These are phyloP conservation scores for Penicillium lagena DNA, from an alignment of 495 filamentous ascomycete species.

Conservation along the genomic window DNA sequence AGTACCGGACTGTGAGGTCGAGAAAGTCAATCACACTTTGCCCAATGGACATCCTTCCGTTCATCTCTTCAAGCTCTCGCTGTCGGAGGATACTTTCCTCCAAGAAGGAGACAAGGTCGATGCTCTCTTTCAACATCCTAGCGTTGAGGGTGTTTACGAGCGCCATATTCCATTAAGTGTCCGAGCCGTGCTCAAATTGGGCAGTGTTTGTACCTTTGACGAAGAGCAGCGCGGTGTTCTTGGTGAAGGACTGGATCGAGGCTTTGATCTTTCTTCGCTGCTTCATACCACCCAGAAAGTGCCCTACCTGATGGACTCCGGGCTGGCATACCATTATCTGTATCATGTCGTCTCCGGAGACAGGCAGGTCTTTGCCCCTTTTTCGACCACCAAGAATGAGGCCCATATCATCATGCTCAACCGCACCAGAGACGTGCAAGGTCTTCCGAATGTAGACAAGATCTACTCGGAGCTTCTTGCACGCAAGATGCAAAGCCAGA, in stretches of 20 bases:
- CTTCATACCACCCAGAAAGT: slow-evolving; percentile 56
- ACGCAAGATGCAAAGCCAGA: slow-evolving; percentile 57
- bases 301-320: slow-evolving; percentile 63
- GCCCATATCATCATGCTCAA: slow-evolving; percentile 84
- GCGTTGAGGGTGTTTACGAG: slow-evolving; percentile 95
- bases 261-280: slow-evolving; percentile 81
- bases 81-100: slow-evolving; percentile 84
- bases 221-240: slow-evolving; percentile 84
- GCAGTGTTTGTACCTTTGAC: slow-evolving; percentile 93
- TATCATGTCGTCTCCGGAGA: slow-evolving; percentile 90
- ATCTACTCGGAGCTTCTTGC: slow-evolving; percentile 75
- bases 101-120: slow-evolving; percentile 75
- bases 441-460: slow-evolving; percentile 83
- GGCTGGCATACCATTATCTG: slow-evolving; percentile 76
- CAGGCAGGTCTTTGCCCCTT: slow-evolving; percentile 85
- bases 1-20: slow-evolving; percentile 77
- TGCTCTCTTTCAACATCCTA: slow-evolving; percentile 80
- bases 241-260: slow-evolving; percentile 85
- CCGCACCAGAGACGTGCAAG: slow-evolving; percentile 67
- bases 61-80: slow-evolving; percentile 86
- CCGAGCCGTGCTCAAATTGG: slow-evolving; percentile 79
- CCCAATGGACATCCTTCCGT: slow-evolving; percentile 93
- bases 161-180: slow-evolving; percentile 80
- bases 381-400: slow-evolving; percentile 74
- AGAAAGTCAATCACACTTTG: slow-evolving; percentile 86